Base-by-base conservation (phyloP, 2,329 filamentous ascomycete species). In the Pseudogymnoascus sp. region DNA sequence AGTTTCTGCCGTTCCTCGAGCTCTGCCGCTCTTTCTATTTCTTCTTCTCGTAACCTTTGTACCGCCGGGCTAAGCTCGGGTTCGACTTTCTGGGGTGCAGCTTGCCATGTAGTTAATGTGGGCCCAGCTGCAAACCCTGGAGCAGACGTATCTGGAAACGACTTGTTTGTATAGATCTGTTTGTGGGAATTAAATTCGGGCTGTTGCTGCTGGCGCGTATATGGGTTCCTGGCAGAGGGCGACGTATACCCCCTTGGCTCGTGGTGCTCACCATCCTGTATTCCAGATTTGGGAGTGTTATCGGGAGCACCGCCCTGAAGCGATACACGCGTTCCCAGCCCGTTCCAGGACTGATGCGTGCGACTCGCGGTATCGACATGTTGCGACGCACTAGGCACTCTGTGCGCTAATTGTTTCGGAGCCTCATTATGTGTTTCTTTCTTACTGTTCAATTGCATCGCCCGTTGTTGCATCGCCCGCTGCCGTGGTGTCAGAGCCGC, bases 211-310 rank as follows among this genome's bases (percentile, higher is more conserved):
- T 52, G 45, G 45, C 45, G 45, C 26, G 45, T 33, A 52, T 30
- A 30, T 52, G 15, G 26, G 26, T 52, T 52, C 3, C 45, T 52
- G 12, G 55, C 12, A 37, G 30, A 37, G 18, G 55, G 55, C n/a
- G 55, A 57, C 15, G 55, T 57, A 37, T 23, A 57, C 3, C 30
- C 55, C 26, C 45, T 33, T 52, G 45, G 33, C 45, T 30, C 45
- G 5, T 19, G 45, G 15, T 33, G 26, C 9, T 33, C 26, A 26
- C 45, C 15, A 52, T 12, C 26, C 45, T 19, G 45, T 33, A 19
- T 13, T n/a, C 45, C 26, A 19, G 23, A 7, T 18, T 33, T 52
- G 9, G 26, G 4, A 12, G 19, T 19, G 26, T 52, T 52, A 30
- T 33, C 26, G 23, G 45, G 19, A 5, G 5, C 45, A 13, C 9